These are phyloP conservation scores for Chrysanthemum lavandulifolium DNA, from an alignment of 129 eudicot species.

Conservation along the genomic window DNA sequence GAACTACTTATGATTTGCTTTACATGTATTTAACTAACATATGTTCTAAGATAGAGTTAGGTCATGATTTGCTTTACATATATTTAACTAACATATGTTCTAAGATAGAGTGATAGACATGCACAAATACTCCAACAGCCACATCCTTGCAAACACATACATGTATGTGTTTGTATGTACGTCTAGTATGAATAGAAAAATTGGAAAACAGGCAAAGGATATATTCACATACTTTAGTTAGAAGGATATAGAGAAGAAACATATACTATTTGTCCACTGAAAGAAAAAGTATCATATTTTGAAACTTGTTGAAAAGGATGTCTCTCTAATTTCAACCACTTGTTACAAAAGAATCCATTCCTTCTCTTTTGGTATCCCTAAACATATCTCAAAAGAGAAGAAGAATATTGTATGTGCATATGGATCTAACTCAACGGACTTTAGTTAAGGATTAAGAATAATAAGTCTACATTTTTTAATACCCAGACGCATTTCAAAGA, in stretches of 20 bases:
- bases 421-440: neutral
- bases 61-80: too few species aligned
- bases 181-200: neutral
- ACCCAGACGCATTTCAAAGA: too few species aligned
- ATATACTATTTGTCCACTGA: neutral
- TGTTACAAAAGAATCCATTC: slow-evolving; percentile 12
- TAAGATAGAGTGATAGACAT: too few species aligned
- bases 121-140: too few species aligned
- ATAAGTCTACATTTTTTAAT: neutral
- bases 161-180: neutral
- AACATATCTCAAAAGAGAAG: neutral
- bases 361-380: neutral
- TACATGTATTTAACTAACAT: too few species aligned
- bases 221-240: slow-evolving; percentile 12
- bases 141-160: too few species aligned
- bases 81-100: too few species aligned
- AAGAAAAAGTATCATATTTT: slow-evolving; percentile 1
- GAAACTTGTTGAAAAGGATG: slow-evolving; percentile 7
- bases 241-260: neutral
- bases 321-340: neutral
- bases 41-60: too few species aligned
- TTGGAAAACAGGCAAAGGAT: neutral
- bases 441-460: neutral
- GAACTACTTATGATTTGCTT: too few species aligned
- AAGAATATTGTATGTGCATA: neutral